Evolutionary conservation across 1,284 basidiomycete genomes (phyloP).

Genomic region (Leccinum variabile): DNA sequence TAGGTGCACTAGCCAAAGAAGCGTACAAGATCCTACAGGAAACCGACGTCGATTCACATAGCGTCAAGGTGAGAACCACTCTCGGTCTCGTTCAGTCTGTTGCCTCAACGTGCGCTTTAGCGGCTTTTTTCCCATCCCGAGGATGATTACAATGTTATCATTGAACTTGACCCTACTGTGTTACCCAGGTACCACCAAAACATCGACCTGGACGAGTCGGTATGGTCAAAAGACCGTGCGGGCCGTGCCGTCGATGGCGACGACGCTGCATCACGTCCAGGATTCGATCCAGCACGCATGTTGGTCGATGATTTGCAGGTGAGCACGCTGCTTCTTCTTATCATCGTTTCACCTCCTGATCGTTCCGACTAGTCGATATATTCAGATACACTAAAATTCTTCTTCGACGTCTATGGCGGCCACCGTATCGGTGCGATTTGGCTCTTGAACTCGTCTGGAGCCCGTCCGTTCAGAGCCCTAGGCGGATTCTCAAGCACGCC

Average conservation of each 20-base stretch:
- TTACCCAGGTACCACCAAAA: slow-evolving; percentile 78
- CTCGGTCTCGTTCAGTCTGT: neutral
- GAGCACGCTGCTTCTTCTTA: slow-evolving; percentile 22
- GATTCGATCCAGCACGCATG: slow-evolving; percentile 78
- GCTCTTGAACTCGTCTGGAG: slow-evolving; percentile 68
- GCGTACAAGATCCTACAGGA: slow-evolving; percentile 46
- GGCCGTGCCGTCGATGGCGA: slow-evolving; percentile 49
- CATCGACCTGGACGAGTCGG: slow-evolving; percentile 46
- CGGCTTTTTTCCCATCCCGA: slow-evolving; percentile 83
- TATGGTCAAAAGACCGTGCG: slow-evolving; percentile 44
- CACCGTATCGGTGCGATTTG: slow-evolving; percentile 81
- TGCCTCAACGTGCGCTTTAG: slow-evolving; percentile 40
- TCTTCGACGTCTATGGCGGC: slow-evolving; percentile 86
- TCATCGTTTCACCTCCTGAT: slow-evolving; percentile 1
- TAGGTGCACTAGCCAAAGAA: slow-evolving; percentile 72
- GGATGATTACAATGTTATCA: slow-evolving; percentile 83
- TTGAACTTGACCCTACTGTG: slow-evolving; percentile 67
- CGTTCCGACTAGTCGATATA: slow-evolving; percentile 59
- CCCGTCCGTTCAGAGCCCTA: slow-evolving; percentile 77
- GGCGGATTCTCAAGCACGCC: slow-evolving; percentile 77
- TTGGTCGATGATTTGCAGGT: slow-evolving; percentile 76
- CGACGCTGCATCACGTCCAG: slow-evolving; percentile 48
- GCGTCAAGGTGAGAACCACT: slow-evolving; percentile 51
- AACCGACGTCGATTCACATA: slow-evolving; percentile 33
- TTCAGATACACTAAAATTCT: slow-evolving; percentile 78